Percentiles rank a stretch among this genome's conserved stretches.
phyloP scores from a whole-genome alignment of 108 stramenopile species.

The Conticribra weissflogii region DNA sequence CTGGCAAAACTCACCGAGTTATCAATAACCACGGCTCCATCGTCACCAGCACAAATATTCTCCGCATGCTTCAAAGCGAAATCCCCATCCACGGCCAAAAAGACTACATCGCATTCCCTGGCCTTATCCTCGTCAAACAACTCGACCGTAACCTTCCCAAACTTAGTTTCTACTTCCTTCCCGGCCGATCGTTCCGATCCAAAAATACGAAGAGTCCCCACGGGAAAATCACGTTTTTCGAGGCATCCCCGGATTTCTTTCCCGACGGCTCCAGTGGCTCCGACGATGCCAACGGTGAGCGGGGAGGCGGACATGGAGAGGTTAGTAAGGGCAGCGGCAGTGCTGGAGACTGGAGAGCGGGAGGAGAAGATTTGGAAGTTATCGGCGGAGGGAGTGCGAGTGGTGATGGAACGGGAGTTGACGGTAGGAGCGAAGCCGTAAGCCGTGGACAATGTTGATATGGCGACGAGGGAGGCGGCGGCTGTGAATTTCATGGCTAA shows the following conservation, averaged over 20 bases:
- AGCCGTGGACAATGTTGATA: conserved; percentile 27
- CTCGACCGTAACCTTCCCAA: conserved; percentile 89
- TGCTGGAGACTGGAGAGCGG: not conserved
- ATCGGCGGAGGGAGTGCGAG: not conserved
- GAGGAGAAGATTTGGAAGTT: not conserved
- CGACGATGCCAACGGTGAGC: conserved; percentile 93
- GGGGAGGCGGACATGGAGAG: conserved; percentile 16
- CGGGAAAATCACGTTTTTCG: conserved; percentile 77
- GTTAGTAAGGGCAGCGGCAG: not conserved
- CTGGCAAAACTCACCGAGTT: conserved; percentile 63
- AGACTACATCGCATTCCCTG: conserved; percentile 87
- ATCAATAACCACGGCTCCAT: conserved; percentile 85
- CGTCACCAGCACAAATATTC: conserved; percentile 67
- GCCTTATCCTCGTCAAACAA: conserved; percentile 73
- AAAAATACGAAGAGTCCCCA: conserved; percentile 84
- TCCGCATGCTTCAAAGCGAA: conserved; percentile 86
- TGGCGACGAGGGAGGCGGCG: conserved; percentile 30
- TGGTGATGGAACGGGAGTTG: conserved; percentile 4
- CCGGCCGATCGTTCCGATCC: conserved; percentile 89
- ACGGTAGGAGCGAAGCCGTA: conserved; percentile 24
- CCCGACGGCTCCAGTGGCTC: conserved; percentile 97
- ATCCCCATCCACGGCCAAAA: conserved; percentile 90
- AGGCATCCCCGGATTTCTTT: conserved; percentile 92
- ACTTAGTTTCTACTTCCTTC: conserved; percentile 71
- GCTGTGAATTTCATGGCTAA: conserved; percentile 39